These are phyloP conservation scores for Parathielavia hyrcaniae DNA, from an alignment of 495 filamentous ascomycete species.

Conservation along the genomic window DNA sequence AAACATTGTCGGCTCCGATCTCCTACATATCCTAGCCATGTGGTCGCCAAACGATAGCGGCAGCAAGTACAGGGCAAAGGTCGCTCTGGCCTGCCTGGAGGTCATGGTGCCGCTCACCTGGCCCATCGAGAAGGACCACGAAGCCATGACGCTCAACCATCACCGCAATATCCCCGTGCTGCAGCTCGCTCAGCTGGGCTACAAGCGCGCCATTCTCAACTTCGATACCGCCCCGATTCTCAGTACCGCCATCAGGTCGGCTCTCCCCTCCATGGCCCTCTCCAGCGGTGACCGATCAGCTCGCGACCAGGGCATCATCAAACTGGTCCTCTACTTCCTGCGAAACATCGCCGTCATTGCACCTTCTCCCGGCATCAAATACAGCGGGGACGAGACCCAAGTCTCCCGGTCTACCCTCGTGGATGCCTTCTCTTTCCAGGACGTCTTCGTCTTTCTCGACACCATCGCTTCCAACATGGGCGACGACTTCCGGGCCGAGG, in stretches of 20 bases:
- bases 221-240: constrained; percentile 70
- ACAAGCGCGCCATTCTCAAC: constrained; percentile 83
- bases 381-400: constrained; percentile 73
- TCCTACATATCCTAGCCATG: constrained; percentile 77
- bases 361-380: constrained; percentile 51
- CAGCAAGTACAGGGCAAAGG: constrained; percentile 62
- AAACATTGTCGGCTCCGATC: constrained; percentile 83
- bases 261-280: constrained; percentile 79
- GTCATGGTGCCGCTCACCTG: constrained; percentile 91
- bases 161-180: constrained; percentile 84
- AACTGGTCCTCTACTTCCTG: constrained; percentile 79
- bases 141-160: constrained; percentile 85
- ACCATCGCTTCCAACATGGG: constrained; percentile 85
- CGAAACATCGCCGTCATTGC: constrained; percentile 83
- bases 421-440: constrained; percentile 80
- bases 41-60: constrained; percentile 70
- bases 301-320: constrained; percentile 90
- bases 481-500: constrained; percentile 85
- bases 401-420: constrained; percentile 82
- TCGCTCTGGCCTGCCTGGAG: constrained; percentile 79
- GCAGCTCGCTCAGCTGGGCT: constrained; percentile 76
- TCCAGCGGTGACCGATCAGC: constrained; percentile 65
- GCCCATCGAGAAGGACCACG: constrained; percentile 72
- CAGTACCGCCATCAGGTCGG: constrained; percentile 68
- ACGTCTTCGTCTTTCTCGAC: constrained; percentile 77